Percentiles rank a stretch among this genome's conserved stretches.
These are phyloP conservation scores for Floccularia luteovirens DNA, from an alignment of 768 basidiomycete species.

Conservation along the genomic window DNA sequence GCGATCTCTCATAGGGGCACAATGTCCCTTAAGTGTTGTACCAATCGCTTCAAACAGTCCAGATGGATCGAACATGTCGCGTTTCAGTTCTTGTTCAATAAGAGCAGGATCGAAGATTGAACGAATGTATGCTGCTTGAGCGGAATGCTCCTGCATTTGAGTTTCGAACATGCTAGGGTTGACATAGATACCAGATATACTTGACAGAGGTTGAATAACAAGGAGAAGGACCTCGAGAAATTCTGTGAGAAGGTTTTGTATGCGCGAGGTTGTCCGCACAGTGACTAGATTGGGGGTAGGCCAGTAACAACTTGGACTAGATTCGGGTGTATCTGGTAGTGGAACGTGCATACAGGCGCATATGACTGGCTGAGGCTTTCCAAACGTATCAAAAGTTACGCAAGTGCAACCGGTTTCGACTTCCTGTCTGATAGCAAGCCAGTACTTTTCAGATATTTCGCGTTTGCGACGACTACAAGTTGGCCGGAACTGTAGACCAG, in stretches of 20 bases:
- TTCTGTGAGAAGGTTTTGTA: constrained; percentile 61
- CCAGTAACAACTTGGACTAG: constrained; percentile 34
- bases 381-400: constrained; percentile 59
- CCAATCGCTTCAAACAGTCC: constrained; percentile 76
- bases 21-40: constrained; percentile 78
- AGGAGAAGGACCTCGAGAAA: constrained; percentile 76
- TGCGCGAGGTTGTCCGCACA: constrained; percentile 64
- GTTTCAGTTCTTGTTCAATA: constrained; percentile 76
- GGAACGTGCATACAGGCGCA: constrained; percentile 48
- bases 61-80: constrained; percentile 70
- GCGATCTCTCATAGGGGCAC: constrained; percentile 88
- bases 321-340: constrained; percentile 25
- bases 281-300: constrained; percentile 38
- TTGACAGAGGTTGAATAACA: constrained; percentile 78
- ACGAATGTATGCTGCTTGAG: constrained; percentile 59
- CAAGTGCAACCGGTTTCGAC: constrained; percentile 80
- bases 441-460: constrained; percentile 74
- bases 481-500: constrained; percentile 76
- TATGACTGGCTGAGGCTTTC: constrained; percentile 44
- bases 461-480: constrained; percentile 67
- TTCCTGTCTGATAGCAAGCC: constrained; percentile 76
- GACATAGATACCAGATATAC: constrained; percentile 50
- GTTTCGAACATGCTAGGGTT: constrained; percentile 51
- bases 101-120: constrained; percentile 76
- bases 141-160: constrained; percentile 55